Conservation (phyloP, 129 eudicot genomes). For the Heracleum sosnowskyi region DNA sequence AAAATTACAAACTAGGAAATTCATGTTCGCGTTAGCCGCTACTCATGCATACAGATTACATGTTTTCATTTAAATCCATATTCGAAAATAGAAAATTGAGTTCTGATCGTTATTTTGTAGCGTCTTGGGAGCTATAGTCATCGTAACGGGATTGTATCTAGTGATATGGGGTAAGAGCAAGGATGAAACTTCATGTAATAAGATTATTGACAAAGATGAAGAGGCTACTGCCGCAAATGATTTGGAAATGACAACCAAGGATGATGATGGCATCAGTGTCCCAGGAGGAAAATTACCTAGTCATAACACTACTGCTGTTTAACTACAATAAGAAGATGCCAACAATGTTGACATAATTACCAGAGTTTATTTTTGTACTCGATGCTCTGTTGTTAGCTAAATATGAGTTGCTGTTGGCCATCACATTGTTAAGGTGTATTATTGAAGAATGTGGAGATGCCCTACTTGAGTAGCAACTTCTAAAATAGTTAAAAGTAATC, state of each 20-base stretch:
- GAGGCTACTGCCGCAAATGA: neutral
- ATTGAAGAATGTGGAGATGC: neutral
- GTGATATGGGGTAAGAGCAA: conserved; percentile 74
- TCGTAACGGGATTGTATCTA: conserved; percentile 47
- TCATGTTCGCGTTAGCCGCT: too few relatives aligned
- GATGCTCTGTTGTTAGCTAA: neutral
- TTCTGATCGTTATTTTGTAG: conserved; percentile 10
- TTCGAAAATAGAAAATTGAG: too few relatives aligned
- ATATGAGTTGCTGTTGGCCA: neutral
- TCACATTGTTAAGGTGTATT: too few relatives aligned
- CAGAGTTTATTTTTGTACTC: neutral
- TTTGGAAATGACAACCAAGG: neutral
- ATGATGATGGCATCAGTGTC: neutral
- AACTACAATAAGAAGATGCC: neutral
- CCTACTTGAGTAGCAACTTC: neutral
- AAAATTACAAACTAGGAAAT: too few relatives aligned
- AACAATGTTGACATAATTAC: neutral
- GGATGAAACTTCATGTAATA: conserved; percentile 22
- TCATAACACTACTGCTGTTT: neutral
- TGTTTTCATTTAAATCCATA: neutral
- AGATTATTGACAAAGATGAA: conserved; percentile 7
- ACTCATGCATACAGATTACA: too few relatives aligned
- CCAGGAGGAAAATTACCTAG: neutral
- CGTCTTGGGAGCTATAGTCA: conserved; percentile 47
- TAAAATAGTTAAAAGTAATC: too few relatives aligned